Evolutionary conservation across 805 yeast genomes (phyloP).

Genomic region (Wickerhamomyces ciferrii): DNA sequence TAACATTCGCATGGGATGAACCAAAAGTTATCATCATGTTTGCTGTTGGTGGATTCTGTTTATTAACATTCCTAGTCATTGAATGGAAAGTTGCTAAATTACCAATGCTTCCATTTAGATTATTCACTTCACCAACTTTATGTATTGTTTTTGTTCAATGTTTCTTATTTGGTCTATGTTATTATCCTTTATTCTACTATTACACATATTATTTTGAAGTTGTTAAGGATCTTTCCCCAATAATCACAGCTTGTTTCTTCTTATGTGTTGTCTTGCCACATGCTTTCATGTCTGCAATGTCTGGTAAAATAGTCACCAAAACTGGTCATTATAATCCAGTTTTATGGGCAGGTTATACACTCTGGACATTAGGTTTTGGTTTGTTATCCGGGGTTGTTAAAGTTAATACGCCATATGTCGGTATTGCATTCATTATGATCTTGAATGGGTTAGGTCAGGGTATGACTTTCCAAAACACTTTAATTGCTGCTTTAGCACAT

Average conservation of each 20-base stretch:
- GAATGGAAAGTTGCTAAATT: conserved; percentile 43
- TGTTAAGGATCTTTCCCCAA: conserved; percentile 20
- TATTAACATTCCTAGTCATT: conserved; percentile 36
- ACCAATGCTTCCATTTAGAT: conserved; percentile 49
- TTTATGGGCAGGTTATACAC: conserved; percentile 23
- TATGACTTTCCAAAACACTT: conserved; percentile 9
- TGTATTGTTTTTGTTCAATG: conserved; percentile 23
- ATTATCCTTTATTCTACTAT: conserved; percentile 40
- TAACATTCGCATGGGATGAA: conserved; percentile 43
- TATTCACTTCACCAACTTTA: conserved; percentile 32
- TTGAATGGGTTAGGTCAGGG: conserved; percentile 33
- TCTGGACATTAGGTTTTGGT: conserved; percentile 17
- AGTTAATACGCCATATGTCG: conserved; percentile 15
- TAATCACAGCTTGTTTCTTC: conserved; percentile 2
- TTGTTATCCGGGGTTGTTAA: neutral
- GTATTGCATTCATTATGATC: conserved; percentile 24
- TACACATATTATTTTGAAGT: conserved; percentile 36
- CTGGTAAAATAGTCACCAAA: conserved; percentile 6
- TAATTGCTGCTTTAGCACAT: conserved; percentile 50
- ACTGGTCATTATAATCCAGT: conserved; percentile 3
- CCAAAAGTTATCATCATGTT: conserved; percentile 29
- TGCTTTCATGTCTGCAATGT: neutral
- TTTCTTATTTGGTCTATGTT: conserved; percentile 44
- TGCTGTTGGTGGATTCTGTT: conserved; percentile 30
- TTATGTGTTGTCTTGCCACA: conserved; percentile 6